Base-by-base conservation (phyloP, 306 rosid genomes). In the Luffa aegyptiaca region DNA sequence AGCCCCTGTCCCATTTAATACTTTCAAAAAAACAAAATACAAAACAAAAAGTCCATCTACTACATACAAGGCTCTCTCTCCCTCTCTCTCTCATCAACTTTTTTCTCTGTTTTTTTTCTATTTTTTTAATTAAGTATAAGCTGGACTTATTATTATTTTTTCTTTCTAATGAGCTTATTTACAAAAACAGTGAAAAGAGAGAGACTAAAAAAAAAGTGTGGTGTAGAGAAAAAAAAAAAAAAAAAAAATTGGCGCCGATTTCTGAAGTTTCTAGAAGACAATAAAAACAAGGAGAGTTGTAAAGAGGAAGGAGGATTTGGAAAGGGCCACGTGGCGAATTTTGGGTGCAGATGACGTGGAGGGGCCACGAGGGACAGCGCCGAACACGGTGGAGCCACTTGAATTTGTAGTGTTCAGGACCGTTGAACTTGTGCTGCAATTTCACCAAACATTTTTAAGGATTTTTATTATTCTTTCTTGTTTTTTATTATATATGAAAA, bases 331-430 rank as follows among this genome's bases (percentile, higher is more conserved):
- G 39, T 62, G 69, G 42, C 42, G 39, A n/a, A 20, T 1, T 10
- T 2, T 12, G 37, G 18, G 37, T 63, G 75, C 46, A 0, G 58
- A 8, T 3, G 81, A 78, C 13, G 81, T 8, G 18, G 81, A 31
- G 6, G 81, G 81, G 57, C 69, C 55, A 6, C 75, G 5, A 79
- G 81, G 81, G 7, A 63, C 63, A 5, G 75, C 81, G 3, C 81
- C 81, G 20, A 62, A 79, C 55, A 79, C 81, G 8, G 75, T 79
- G 52, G 75, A 79, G n/a, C 81, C 81, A 4, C 44, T 62, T 21
- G 74, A 79, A 65, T 64, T 79, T 46, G 81, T 79, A 2, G 81
- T 79, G 63, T 79, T 79, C 8, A 79, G 20, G 3, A 79, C n/a
- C 8, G 81, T 14, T 48, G 81, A 79, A 49, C 75, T 64, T 18